Evolutionary conservation across 2,329 filamentous ascomycete genomes (phyloP).

Genomic region (Parafenestella ontariensis): DNA sequence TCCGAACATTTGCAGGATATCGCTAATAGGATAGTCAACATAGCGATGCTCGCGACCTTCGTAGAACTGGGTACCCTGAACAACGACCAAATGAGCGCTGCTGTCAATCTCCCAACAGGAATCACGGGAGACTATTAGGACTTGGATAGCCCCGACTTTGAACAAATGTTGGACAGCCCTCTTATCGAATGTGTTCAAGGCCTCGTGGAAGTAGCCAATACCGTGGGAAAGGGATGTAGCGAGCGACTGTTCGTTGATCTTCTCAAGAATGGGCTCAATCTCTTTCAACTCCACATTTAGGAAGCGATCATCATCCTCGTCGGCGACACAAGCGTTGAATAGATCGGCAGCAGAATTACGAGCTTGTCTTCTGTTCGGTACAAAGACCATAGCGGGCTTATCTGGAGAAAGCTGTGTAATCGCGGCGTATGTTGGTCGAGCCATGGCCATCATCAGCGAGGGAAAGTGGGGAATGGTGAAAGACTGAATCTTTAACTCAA

Average conservation of each 20-base stretch:
- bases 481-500: slow-evolving; percentile 94
- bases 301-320: slow-evolving; percentile 93
- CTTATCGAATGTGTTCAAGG: slow-evolving; percentile 85
- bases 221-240: slow-evolving; percentile 91
- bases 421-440: slow-evolving; percentile 88
- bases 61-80: slow-evolving; percentile 98
- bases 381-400: slow-evolving; percentile 90
- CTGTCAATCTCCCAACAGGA: slow-evolving; percentile 95
- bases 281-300: slow-evolving; percentile 84
- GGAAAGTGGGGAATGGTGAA: slow-evolving; percentile 97
- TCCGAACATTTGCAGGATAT: slow-evolving; percentile 97
- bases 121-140: slow-evolving; percentile 82
- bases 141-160: slow-evolving; percentile 85
- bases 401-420: slow-evolving; percentile 87
- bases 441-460: slow-evolving; percentile 98
- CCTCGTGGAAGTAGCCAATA: slow-evolving; percentile 97
- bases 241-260: slow-evolving; percentile 84
- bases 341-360: slow-evolving; percentile 86
- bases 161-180: slow-evolving; percentile 93
- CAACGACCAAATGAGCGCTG: slow-evolving; percentile 86
- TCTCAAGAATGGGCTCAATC: slow-evolving; percentile 79
- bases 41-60: slow-evolving; percentile 97
- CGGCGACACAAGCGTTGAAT: slow-evolving; percentile 83
- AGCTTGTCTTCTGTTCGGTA: slow-evolving; percentile 92
- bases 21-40: slow-evolving; percentile 92